Evolutionary conservation across 1,284 basidiomycete genomes (phyloP), one percentile per base, ranked within the genome.

Genomic region (Testicularia cyperi): DNA sequence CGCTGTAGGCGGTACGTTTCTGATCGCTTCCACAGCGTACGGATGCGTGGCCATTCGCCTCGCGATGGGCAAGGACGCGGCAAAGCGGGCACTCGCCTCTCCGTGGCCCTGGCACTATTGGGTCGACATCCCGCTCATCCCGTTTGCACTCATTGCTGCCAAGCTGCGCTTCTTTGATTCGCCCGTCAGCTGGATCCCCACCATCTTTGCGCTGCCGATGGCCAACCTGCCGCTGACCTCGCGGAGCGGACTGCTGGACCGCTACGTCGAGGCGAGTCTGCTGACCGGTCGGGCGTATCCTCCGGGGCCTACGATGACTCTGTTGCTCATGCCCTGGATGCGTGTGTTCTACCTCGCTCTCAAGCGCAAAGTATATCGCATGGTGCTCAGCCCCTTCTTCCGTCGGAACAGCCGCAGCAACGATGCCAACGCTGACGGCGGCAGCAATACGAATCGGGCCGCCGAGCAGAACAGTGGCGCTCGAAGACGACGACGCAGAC

Each of bases 91-190:
- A 15, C 52, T 70, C 2, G 52, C 49, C n/a, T 42, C 44, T 3
- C 61, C 64, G 4, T 70, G 68, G 68, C 68, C 68, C 8, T 60
- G 55, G 62, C 65, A 70, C 40, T 70, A 49, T 37, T 74, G 70
- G 65, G 21, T 74, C 34, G 69, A 75, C 24, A 66, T 75, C 18
- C 72, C 72, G 18, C 36, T 74, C 31, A 69, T 75, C 19, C 72
- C 72, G 1, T 64, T 75, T 19, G 63, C 63, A n/a, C 55, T 75
- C 5, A 49, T 73, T 13, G 61, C 64, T 7, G 54, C 62, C 15
- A 44, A 60, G 30, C 41, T 73, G 25, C 60, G 61, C 16, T 30
- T 72, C 29, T 54, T 73, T n/a, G 67, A 69, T 19, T 55, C 51
- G 18, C 51, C 68, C 31, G 51, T 65, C 35, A 67, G 61, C 0